Percentiles rank a stretch among this genome's conserved stretches.
These are phyloP conservation scores for Tolypocladium album DNA, from an alignment of 2,329 filamentous ascomycete species.

Conservation along the genomic window DNA sequence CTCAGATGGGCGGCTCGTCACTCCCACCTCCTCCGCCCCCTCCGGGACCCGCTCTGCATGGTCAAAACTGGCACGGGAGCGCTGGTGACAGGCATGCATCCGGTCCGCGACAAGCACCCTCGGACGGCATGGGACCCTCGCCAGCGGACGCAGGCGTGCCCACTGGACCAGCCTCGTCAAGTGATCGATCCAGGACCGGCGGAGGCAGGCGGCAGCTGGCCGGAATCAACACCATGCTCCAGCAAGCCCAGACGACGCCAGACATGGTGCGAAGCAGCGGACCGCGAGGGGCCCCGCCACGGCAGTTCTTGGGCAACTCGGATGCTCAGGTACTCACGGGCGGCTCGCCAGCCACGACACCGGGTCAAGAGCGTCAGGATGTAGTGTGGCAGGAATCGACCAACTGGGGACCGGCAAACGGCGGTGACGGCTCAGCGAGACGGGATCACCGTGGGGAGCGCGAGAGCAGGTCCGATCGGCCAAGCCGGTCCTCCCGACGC, in stretches of 20 bases:
- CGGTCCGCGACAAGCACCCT: slow-evolving; percentile 11
- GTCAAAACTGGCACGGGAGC: slow-evolving; percentile 18
- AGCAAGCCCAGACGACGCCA: slow-evolving; percentile 35
- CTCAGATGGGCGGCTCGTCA: slow-evolving; percentile 27
- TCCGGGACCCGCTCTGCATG: not conserved
- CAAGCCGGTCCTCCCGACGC: slow-evolving; percentile 31
- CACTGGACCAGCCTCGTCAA: slow-evolving; percentile 23
- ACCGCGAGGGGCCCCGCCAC: slow-evolving; percentile 21
- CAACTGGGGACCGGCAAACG: slow-evolving; percentile 20
- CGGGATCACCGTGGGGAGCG: slow-evolving; percentile 31
- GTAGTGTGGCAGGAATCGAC: slow-evolving; percentile 24
- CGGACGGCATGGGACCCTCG: slow-evolving; percentile 9
- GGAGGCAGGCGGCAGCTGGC: slow-evolving; percentile 43
- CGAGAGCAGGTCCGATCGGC: slow-evolving; percentile 28
- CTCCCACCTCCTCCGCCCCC: slow-evolving; percentile 11
- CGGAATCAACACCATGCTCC: slow-evolving; percentile 48
- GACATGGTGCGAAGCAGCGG: slow-evolving; percentile 24
- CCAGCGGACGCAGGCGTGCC: slow-evolving; percentile 17
- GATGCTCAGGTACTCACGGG: slow-evolving; percentile 47
- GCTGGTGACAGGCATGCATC: slow-evolving; percentile 19
- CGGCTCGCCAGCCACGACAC: slow-evolving; percentile 38
- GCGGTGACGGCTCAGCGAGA: slow-evolving; percentile 17
- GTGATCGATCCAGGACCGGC: slow-evolving; percentile 23
- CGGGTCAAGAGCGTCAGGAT: slow-evolving; percentile 37
- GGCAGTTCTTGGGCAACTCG: slow-evolving; percentile 37